These are phyloP conservation scores for Cercophora scortea DNA, from an alignment of 495 filamentous ascomycete genomes.

Conservation along the genomic window DNA sequence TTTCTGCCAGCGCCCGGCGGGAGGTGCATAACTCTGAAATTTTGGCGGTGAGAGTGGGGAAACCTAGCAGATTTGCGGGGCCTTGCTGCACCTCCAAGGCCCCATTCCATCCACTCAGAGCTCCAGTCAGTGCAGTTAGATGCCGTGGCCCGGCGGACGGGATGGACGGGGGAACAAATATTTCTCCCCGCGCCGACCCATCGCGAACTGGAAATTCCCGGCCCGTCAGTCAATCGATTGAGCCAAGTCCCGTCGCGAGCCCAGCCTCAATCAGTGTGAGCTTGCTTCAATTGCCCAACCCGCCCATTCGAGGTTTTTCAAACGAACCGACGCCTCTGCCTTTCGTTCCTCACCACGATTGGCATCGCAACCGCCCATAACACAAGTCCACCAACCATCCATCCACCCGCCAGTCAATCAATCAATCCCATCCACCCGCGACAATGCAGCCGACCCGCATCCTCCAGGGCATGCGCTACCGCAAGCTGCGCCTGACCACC, in stretches of 20 bases:
- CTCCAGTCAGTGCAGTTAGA: too few relatives aligned
- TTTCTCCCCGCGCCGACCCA: neutral
- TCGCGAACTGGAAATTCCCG: neutral
- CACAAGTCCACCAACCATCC: neutral
- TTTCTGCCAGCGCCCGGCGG: too few relatives aligned
- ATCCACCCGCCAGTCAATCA: neutral
- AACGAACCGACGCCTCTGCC: too few relatives aligned
- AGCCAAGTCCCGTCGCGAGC: too few relatives aligned
- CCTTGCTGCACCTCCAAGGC: neutral
- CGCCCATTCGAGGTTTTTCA: too few relatives aligned
- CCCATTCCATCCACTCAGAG: neutral
- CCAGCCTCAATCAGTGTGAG: too few relatives aligned
- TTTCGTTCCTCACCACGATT: too few relatives aligned
- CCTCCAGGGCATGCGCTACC: constrained; percentile 52
- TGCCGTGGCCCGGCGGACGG: neutral
- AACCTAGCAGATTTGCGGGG: neutral
- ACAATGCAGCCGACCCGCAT: constrained; percentile 61
- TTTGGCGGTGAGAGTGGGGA: constrained; percentile 23
- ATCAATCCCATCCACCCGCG: neutral
- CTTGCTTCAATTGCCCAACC: too few relatives aligned
- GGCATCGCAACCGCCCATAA: neutral
- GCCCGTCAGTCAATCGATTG: neutral
- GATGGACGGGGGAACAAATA: neutral
- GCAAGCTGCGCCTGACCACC: constrained; percentile 71
- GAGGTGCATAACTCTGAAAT: constrained; percentile 4